Conservation (phyloP, 1,139 yeast genomes). For the Pichia sp. region DNA sequence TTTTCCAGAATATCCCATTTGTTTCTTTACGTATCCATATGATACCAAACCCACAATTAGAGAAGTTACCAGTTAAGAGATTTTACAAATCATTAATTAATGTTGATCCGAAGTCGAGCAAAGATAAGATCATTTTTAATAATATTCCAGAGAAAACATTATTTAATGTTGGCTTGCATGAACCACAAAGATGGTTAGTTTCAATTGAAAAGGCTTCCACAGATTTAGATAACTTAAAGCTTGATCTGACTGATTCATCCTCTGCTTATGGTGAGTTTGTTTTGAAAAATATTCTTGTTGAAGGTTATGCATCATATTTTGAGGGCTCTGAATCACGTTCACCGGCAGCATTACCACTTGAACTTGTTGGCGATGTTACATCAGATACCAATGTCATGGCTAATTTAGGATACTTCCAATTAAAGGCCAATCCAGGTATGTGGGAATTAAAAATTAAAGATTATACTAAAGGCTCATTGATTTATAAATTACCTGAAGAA, state of each 20-base stretch:
- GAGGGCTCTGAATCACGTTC: constrained; percentile 26
- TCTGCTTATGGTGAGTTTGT: constrained; percentile 39
- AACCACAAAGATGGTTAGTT: constrained; percentile 63
- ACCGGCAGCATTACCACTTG: constrained; percentile 51
- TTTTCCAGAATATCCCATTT: constrained; percentile 35
- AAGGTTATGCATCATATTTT: constrained; percentile 59
- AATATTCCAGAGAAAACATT: constrained; percentile 44
- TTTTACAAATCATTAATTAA: constrained; percentile 47
- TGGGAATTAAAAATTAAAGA: constrained; percentile 46
- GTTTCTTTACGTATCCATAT: constrained; percentile 50
- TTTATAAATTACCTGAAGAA: constrained; percentile 41
- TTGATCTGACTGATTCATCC: constrained; percentile 30
- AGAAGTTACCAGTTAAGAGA: constrained; percentile 47
- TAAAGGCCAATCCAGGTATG: constrained; percentile 62
- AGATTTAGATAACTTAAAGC: constrained; percentile 58
- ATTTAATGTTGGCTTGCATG: constrained; percentile 54
- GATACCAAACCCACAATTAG: constrained; percentile 45
- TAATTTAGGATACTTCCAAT: constrained; percentile 69
- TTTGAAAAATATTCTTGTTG: constrained; percentile 50
- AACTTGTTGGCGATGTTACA: constrained; percentile 23
- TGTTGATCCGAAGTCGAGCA: constrained; percentile 32
- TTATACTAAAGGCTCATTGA: constrained; percentile 36
- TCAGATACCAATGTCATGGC: constrained; percentile 68
- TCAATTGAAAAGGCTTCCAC: constrained; percentile 42
- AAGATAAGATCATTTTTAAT: constrained; percentile 30